Conservation (phyloP, 2,329 filamentous ascomycete species). For the Hirsutella rhossiliensis region DNA sequence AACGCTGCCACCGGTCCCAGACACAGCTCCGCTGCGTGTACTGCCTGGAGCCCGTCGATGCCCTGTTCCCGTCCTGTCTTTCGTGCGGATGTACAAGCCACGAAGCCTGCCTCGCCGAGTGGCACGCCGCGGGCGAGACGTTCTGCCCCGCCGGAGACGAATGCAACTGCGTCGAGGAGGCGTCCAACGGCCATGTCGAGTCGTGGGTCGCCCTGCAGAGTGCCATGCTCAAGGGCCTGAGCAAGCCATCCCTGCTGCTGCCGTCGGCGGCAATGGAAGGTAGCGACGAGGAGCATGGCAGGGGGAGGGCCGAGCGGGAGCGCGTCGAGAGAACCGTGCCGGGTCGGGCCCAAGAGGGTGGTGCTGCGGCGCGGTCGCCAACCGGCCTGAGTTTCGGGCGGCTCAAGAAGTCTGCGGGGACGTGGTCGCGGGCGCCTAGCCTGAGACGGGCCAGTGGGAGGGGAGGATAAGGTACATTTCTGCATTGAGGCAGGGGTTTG, state of each 20-base stretch:
- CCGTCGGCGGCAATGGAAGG: slow-evolving; percentile 15
- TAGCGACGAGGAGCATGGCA: slow-evolving; percentile 16
- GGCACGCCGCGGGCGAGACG: slow-evolving; percentile 43
- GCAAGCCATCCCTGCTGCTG: slow-evolving; percentile 13
- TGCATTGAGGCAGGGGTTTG: not conserved
- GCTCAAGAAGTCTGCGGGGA: slow-evolving; percentile 34
- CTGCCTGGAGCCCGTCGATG: slow-evolving; percentile 48
- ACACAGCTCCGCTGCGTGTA: slow-evolving; percentile 49
- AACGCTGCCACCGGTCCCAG: slow-evolving; percentile 42
- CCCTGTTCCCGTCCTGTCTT: slow-evolving; percentile 48
- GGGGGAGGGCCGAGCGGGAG: slow-evolving; percentile 13
- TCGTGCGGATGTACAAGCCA: slow-evolving; percentile 52
- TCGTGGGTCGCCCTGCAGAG: slow-evolving; percentile 41
- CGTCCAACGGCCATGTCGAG: slow-evolving; percentile 44
- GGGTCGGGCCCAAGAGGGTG: slow-evolving; percentile 9
- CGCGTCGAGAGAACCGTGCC: slow-evolving; percentile 12
- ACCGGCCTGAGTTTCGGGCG: slow-evolving; percentile 38
- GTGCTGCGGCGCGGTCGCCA: slow-evolving; percentile 15
- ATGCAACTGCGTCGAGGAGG: slow-evolving; percentile 48
- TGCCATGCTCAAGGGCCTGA: slow-evolving; percentile 21
- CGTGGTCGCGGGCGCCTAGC: slow-evolving; percentile 31
- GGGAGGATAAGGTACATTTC: slow-evolving; percentile 2
- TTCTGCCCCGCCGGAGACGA: slow-evolving; percentile 53
- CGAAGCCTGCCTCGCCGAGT: slow-evolving; percentile 44
- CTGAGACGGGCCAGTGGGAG: slow-evolving; percentile 20